Evolutionary conservation across 2,329 filamentous ascomycete species (phyloP).

Genomic region (Grosmannia penicillata): DNA sequence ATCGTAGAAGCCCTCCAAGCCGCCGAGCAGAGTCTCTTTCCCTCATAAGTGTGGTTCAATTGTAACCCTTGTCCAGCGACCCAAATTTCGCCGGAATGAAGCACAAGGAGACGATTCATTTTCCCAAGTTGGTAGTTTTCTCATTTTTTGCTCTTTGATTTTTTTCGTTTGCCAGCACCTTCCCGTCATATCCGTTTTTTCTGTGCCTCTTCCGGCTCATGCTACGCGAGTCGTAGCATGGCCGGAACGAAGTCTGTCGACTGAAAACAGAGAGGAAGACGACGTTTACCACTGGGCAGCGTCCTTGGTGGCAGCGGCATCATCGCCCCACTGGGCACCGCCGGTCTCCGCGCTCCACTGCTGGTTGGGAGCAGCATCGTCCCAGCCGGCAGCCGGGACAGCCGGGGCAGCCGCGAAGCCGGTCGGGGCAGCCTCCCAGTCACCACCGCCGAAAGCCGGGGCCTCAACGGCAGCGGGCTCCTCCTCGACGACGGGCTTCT

Average conservation of each 20-base stretch:
- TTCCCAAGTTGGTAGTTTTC: slow-evolving; percentile 4
- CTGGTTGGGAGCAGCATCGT: slow-evolving; percentile 50
- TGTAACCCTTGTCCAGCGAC: slow-evolving; percentile 22
- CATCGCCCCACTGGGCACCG: slow-evolving; percentile 40
- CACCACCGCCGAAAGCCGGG: slow-evolving; percentile 50
- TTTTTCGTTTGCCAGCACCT: neutral
- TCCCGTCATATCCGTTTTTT: neutral
- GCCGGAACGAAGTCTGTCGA: neutral
- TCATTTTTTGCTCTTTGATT: slow-evolving; percentile 1
- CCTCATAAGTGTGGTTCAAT: slow-evolving; percentile 82
- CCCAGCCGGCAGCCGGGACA: slow-evolving; percentile 29
- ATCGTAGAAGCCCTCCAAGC: neutral
- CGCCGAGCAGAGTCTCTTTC: slow-evolving; percentile 77
- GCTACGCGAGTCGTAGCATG: neutral
- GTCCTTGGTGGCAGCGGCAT: slow-evolving; percentile 27
- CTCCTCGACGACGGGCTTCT: slow-evolving; percentile 85
- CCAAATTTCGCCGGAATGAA: neutral
- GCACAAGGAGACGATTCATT: slow-evolving; percentile 1
- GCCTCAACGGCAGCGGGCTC: slow-evolving; percentile 59
- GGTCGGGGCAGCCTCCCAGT: slow-evolving; percentile 75
- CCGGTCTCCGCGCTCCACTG: slow-evolving; percentile 52
- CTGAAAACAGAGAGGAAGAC: neutral
- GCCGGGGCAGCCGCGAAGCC: slow-evolving; percentile 49
- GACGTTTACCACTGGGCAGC: slow-evolving; percentile 31
- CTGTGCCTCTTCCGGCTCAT: neutral